Conservation (phyloP, 2,329 filamentous ascomycete genomes). For the Stachybotrys elegans region DNA sequence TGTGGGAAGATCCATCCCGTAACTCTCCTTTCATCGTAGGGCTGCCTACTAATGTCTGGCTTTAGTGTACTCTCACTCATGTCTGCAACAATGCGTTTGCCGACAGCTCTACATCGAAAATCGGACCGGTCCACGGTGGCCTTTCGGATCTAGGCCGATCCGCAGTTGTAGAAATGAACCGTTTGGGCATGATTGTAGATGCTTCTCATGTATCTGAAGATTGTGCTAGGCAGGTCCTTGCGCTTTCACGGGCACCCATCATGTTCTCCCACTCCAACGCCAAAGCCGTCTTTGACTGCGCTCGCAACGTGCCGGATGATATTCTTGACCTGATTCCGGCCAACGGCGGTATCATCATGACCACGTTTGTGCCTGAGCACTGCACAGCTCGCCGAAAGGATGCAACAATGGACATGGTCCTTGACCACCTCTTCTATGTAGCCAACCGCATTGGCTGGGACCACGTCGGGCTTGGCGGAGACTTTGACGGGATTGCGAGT, state of each 20-base stretch:
- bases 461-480: constrained; percentile 31
- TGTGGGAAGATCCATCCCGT: background rate
- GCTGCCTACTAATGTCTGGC: background rate
- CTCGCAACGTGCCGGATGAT: constrained; percentile 28
- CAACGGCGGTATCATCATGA: constrained; percentile 35
- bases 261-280: constrained; percentile 26
- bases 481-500: constrained; percentile 24
- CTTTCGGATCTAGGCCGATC: background rate
- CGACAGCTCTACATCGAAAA: background rate
- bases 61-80: constrained; percentile 24
- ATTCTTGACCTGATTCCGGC: constrained; percentile 25
- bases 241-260: constrained; percentile 19
- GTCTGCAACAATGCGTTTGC: constrained; percentile 12
- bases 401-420: constrained; percentile 13
- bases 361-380: constrained; percentile 32
- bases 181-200: constrained; percentile 20
- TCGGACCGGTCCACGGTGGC: background rate
- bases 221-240: constrained; percentile 16
- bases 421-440: constrained; percentile 25
- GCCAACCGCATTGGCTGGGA: constrained; percentile 26
- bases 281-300: background rate
- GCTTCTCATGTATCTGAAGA: constrained; percentile 23
- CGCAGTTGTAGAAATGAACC: background rate
- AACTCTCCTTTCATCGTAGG: background rate
- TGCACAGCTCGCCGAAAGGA: constrained; percentile 14